phyloP scores from a whole-genome alignment of 2,329 filamentous ascomycete genomes.

The Fusarium brevicatenulatum region DNA sequence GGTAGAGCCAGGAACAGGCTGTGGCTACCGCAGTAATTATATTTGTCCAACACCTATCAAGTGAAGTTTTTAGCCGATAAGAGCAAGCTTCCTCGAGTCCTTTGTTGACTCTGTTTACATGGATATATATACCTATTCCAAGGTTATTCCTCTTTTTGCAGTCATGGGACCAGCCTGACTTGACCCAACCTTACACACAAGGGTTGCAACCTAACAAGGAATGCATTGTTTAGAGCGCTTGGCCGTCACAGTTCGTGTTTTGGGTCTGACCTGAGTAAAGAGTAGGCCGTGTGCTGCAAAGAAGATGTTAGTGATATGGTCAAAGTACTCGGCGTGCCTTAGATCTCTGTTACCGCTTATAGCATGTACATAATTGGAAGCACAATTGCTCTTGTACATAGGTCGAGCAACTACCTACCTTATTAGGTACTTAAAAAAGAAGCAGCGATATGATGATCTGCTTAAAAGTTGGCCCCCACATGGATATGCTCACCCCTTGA shows the following conservation, averaged over 20 bases:
- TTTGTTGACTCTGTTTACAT: conserved; percentile 21
- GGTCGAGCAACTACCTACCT: neutral
- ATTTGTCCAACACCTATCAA: conserved; percentile 3
- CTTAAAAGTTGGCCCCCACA: conserved; percentile 22
- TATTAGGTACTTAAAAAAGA: neutral
- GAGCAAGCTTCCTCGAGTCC: neutral
- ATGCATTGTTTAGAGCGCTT: conserved; percentile 18
- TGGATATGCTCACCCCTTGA: conserved; percentile 32
- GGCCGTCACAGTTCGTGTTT: conserved; percentile 3
- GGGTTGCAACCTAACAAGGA: conserved; percentile 25
- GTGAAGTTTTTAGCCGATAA: conserved; percentile 2
- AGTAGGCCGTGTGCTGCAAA: neutral
- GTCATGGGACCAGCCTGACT: conserved; percentile 38
- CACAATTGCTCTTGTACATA: conserved; percentile 2
- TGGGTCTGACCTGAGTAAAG: neutral
- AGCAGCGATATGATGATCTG: neutral
- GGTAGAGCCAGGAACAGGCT: neutral
- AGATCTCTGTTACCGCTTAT: neutral
- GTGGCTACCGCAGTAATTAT: conserved; percentile 34
- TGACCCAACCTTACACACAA: conserved; percentile 39
- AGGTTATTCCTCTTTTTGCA: conserved; percentile 36
- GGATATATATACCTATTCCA: conserved; percentile 18
- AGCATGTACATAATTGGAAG: neutral
- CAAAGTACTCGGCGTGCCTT: neutral
- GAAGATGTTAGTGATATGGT: neutral